Evolutionary conservation across 176 grass and related monocot species (phyloP).

Genomic region (Carex kokanica): DNA sequence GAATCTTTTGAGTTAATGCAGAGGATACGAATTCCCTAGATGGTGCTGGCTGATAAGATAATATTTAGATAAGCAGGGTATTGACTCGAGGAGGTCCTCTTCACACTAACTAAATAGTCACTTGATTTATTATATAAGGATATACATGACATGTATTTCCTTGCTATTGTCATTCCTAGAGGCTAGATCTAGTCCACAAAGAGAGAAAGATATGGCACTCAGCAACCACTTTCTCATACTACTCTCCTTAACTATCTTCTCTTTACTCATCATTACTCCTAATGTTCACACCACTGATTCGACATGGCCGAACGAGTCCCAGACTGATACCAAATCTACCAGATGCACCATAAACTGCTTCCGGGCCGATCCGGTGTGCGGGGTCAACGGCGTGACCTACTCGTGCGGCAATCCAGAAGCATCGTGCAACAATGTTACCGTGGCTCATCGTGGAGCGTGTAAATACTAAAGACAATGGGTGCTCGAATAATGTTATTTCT

Average conservation of each 20-base stretch:
- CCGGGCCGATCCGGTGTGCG: conserved; percentile 32
- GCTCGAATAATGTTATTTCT: too few species aligned
- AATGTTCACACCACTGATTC: neutral
- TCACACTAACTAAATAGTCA: conserved; percentile 21
- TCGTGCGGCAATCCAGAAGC: conserved; percentile 29
- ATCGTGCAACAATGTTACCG: conserved; percentile 30
- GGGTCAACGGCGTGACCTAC: conserved; percentile 28
- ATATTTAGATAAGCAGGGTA: neutral
- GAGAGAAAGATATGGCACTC: conserved; percentile 19
- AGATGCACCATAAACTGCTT: conserved; percentile 34
- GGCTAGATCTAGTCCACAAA: neutral
- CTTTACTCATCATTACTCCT: neutral
- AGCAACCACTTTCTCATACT: neutral
- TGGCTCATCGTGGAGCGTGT: conserved; percentile 28
- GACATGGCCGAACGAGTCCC: neutral
- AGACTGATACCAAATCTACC: neutral
- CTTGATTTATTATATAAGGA: neutral
- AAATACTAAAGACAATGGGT: neutral
- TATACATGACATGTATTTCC: neutral
- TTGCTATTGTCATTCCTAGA: neutral
- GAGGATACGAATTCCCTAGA: too few species aligned
- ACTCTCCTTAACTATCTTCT: conserved; percentile 1
- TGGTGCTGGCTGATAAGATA: neutral
- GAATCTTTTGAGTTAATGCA: too few species aligned
- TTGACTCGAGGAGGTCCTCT: neutral